Conservation (phyloP, 805 yeast species). For the Spathaspora girioi region DNA sequence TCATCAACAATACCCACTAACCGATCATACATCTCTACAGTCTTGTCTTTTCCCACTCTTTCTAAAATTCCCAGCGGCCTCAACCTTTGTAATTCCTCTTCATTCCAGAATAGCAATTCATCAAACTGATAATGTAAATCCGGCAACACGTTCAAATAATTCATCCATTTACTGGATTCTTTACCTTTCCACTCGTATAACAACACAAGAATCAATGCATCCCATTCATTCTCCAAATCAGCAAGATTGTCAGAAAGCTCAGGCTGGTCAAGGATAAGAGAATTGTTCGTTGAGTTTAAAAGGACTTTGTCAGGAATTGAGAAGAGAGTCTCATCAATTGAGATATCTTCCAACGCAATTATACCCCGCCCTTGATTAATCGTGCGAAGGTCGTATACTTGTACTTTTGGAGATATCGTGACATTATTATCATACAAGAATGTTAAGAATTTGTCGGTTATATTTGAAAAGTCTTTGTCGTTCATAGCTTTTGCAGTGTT, state of each 20-base stretch:
- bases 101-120: constrained; percentile 78
- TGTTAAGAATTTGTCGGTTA: constrained; percentile 17
- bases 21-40: constrained; percentile 54
- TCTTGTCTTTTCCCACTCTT: constrained; percentile 68
- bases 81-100: constrained; percentile 52
- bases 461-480: constrained; percentile 1
- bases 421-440: constrained; percentile 36
- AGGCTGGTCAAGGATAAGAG: constrained; percentile 32
- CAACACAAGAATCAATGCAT: constrained; percentile 65
- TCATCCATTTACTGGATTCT: constrained; percentile 54
- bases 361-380: constrained; percentile 75
- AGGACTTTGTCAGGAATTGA: constrained; percentile 59
- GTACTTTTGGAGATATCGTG: constrained; percentile 52
- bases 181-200: constrained; percentile 52
- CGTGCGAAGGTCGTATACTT: constrained; percentile 56
- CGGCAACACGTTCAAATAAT: constrained; percentile 75
- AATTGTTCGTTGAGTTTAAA: constrained; percentile 57
- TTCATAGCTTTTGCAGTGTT: background rate
- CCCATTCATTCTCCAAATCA: constrained; percentile 62
- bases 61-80: constrained; percentile 67
- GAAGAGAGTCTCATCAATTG: constrained; percentile 61
- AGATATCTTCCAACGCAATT: constrained; percentile 59
- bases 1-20: constrained; percentile 28
- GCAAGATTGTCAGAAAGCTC: constrained; percentile 31
- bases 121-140: constrained; percentile 40